Base-by-base conservation (phyloP, 805 yeast species). In the Pichia deserticola region DNA sequence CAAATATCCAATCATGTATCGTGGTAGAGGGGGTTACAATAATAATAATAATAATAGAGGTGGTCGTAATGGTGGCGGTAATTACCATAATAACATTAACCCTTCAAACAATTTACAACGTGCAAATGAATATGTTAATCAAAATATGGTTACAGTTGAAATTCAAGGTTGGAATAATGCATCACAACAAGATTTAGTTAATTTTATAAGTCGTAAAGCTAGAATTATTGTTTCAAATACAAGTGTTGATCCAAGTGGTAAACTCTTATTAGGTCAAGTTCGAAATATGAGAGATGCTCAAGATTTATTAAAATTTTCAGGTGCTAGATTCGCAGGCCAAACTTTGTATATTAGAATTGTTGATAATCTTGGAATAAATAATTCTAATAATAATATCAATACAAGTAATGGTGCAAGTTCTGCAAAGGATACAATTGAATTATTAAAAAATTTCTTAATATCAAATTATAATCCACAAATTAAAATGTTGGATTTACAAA, bases 111-210 rank as follows among this genome's bases (percentile, higher is more conserved):
- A 42, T 11, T 27, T 56, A 9, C 53, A 56, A 15, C 51, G 58
- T 43, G 63, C 62, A 2, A 59, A 59, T 36, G 57, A 60, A 33
- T 51, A 42, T 41, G 48, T 41, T 6, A 50, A 49, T 27, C 66
- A 64, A 45, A 73, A 69, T 44, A 51, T 53, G 35, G 71, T 78
- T 5, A 70, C 75, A 4, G 75, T 89, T 10, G 88, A 85, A 54
- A 74, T 89, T 10, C 68, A 74, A 37, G 88, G 89, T 42, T 89
- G 97, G 97, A 82, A 84, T 52, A 86, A 88, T 52, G 95, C 89
- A 1, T 64, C 84, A 2, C 73, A 75, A 52, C 81, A 76, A 20
- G 95, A 89, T 51, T 71, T 89, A 51, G 72, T 85, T 9, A 70
- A 73, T 37, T 90, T 89, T 64, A 65, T 89, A 13, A 76, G 81